Evolutionary conservation across 257 asterid genomes (phyloP), one percentile per base, ranked within the genome.

Genomic region (Misopates orontium): DNA sequence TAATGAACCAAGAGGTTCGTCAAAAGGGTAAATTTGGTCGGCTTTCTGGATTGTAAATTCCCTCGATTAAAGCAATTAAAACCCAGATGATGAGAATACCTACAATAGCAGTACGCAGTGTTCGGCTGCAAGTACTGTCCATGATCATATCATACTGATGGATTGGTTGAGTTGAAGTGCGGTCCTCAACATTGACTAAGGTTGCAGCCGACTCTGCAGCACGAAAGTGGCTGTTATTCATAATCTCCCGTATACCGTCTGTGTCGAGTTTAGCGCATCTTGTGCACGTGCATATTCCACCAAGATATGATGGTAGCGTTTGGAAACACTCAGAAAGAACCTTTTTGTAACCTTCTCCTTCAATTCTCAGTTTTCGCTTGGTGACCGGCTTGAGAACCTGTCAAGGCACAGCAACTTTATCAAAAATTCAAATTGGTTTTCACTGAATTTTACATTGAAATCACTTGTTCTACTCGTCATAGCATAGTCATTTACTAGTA

Each of bases 301-400:
- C 96, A 41, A 94, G 96, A 79, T 84, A 90, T 21, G 87, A 78
- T 15, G 97, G 99, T 62, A 85, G 79, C 4, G 78, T 78, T 76
- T 76, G 82, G 28, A 88, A 70, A 61, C 70, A 67, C 70, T 85
- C 88, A 1, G 84, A 72, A 21, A 94, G 87, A 55, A 76, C 76
- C 73, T 73, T 83, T 57, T 60, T 80, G 67, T 82, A 90, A 24
- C 66, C 57, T 23, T 81, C 86, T 64, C 99, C 99, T 71, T 77
- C 87, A 60, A 94, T 82, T 80, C 88, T 94, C 75, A 94, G 77
- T 80, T 90, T 94, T 72, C 77, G 73, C 82, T 83, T 82, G 69
- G 97, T 93, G 72, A 79, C 74, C 0, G 97, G 99, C 72, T 82
- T 93, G 31, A 93, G 85, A 73, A 90, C 87, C 98, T 93, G 71